Base-by-base conservation (phyloP, 2,329 filamentous ascomycete genomes). In the Teratosphaeria destructans region DNA sequence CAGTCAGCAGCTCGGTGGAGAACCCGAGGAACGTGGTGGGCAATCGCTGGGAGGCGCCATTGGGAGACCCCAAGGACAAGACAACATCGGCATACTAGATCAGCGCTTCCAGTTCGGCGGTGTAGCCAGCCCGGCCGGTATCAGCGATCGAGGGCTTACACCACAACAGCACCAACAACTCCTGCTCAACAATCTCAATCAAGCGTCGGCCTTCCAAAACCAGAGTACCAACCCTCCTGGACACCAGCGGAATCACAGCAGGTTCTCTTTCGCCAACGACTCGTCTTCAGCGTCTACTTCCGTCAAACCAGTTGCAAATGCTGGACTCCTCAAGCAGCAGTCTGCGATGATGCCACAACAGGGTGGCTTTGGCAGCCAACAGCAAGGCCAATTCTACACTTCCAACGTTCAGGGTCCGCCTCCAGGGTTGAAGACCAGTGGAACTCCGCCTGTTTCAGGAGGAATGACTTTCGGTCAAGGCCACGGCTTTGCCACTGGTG, bases 351-450 rank as follows among this genome's bases (percentile, higher is more conserved):
- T 93, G 86, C 88, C 77, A 47, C 78, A 64, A 73, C 72, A 52
- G 70, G 66, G 56, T 71, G 67, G 54, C 39, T 81, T 79, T 67
- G 71, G 71, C 74, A 84, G 73, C 74, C 81, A 82, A 67, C 77
- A 80, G 65, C 69, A 76, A 55, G 82, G 57, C 64, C 88, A 89
- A 63, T 94, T 90, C 72, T 96, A 94, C 73, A 84, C 86, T 55
- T 86, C 85, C 58, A 89, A 89, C 10, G 90, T 96, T 69, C 90
- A 95, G 68, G 93, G 92, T 3, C 94, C 95, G 32, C 94, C 94
- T 61, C 95, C 94, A 0, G 94, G 94, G 10, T 80, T 99, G 32
- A 99, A 99, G 77, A 95, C 93, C 26, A 92, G 92, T 2, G 90
- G 91, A 52, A 97, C 93, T 19, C 93, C 94, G 60, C 93, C 94